phyloP scores from a whole-genome alignment of 441 rosid genomes.

The Adansonia rubrostipa region DNA sequence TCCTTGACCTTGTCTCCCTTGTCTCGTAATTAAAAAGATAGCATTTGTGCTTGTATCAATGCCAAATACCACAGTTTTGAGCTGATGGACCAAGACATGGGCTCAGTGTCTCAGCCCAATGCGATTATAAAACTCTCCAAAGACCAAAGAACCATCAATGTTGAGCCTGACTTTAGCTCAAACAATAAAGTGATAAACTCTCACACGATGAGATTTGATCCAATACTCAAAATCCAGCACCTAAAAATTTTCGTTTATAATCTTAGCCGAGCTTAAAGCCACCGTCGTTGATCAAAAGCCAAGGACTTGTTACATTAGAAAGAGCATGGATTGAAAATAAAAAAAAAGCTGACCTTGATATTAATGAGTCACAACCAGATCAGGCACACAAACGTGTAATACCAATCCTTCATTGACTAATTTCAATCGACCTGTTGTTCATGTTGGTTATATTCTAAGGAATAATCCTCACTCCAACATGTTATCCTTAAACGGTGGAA shows the following conservation, averaged over 20 bases:
- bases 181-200: too few relatives aligned
- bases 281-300: constrained; percentile 13
- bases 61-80: background rate
- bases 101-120: background rate
- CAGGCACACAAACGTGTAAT: constrained; percentile 10
- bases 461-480: background rate
- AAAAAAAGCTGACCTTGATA: background rate
- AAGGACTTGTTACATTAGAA: background rate
- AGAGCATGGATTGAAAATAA: background rate
- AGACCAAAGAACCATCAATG: background rate
- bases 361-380: constrained; percentile 13
- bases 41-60: background rate
- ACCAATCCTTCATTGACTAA: constrained; percentile 9
- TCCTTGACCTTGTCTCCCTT: background rate
- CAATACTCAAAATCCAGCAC: background rate
- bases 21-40: background rate
- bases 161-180: too few relatives aligned
- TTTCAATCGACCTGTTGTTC: background rate
- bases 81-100: background rate
- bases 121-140: background rate
- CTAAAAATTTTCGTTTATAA: too few relatives aligned
- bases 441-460: background rate
- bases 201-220: too few relatives aligned
- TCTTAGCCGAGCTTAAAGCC: background rate
- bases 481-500: constrained; percentile 15